Evolutionary conservation across 306 rosid genomes (phyloP).

Genomic region (Gastrolobium villosum): DNA sequence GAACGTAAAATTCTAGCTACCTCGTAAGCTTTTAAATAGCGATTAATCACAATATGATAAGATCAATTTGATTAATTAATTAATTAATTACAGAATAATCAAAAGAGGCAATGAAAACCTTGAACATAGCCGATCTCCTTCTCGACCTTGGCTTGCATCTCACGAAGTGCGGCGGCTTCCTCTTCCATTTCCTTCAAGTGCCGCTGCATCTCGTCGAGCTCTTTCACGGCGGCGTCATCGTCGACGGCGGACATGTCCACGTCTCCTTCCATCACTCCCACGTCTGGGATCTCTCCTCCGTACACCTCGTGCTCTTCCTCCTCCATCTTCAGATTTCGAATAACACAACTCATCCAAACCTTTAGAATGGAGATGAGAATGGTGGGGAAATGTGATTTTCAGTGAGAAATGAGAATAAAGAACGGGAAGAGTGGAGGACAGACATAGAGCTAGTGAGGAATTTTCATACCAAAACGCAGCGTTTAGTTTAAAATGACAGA

Average conservation of each 20-base stretch:
- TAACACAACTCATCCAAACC: not conserved
- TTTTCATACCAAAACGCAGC: too few relatives aligned
- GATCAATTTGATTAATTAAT: not conserved
- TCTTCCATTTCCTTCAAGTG: constrained; percentile 96
- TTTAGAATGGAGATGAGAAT: too few relatives aligned
- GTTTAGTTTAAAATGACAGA: too few relatives aligned
- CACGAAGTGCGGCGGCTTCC: constrained; percentile 96
- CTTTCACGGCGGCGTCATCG: constrained; percentile 87
- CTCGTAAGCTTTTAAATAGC: not conserved
- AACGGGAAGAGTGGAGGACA: too few relatives aligned
- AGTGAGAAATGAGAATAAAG: too few relatives aligned
- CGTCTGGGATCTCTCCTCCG: constrained; percentile 97
- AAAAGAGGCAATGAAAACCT: constrained; percentile 57
- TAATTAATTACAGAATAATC: not conserved
- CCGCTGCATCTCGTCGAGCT: constrained; percentile 95
- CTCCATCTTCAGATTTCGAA: constrained; percentile 59
- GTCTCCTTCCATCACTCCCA: constrained; percentile 75
- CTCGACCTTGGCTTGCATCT: constrained; percentile 97
- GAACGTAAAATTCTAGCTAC: not conserved
- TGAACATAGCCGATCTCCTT: constrained; percentile 94
- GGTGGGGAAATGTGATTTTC: too few relatives aligned
- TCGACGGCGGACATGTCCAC: constrained; percentile 85
- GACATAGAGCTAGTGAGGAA: too few relatives aligned
- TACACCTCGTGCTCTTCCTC: constrained; percentile 97
- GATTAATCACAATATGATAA: not conserved